Evolutionary conservation across 352 stramenopile species (phyloP).

Genomic region (Pythium pyrilobum): DNA sequence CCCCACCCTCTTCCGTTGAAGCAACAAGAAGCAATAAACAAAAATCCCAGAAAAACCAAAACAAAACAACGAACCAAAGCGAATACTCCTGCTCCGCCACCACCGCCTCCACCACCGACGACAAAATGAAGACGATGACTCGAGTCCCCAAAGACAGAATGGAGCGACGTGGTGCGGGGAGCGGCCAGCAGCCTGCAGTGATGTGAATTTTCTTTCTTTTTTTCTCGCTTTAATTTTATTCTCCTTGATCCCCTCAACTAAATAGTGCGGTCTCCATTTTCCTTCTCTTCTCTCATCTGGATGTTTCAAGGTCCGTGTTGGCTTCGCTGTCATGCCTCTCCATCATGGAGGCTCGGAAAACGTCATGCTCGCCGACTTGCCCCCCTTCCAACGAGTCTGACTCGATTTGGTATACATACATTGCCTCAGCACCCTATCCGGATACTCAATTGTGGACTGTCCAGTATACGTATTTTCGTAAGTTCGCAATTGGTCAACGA

Average conservation of each 20-base stretch:
- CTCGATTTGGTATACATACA: too few relatives aligned
- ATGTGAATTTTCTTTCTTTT: constrained; percentile 15
- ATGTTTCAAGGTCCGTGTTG: too few relatives aligned
- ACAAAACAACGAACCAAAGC: constrained; percentile 15
- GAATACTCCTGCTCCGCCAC: constrained; percentile 4
- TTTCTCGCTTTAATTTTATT: constrained; percentile 26
- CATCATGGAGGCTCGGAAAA: too few relatives aligned
- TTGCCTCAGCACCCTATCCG: too few relatives aligned
- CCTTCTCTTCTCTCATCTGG: not conserved
- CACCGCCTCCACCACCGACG: not conserved
- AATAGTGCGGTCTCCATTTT: constrained; percentile 1
- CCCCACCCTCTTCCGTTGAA: constrained; percentile 13
- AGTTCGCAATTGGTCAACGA: too few relatives aligned
- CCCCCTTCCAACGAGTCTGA: too few relatives aligned
- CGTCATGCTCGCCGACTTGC: too few relatives aligned
- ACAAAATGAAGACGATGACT: not conserved
- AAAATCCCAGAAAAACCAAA: constrained; percentile 6
- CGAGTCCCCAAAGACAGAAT: not conserved
- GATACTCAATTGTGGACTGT: too few relatives aligned
- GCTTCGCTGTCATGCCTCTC: too few relatives aligned
- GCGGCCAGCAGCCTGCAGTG: constrained; percentile 4
- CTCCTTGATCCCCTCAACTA: constrained; percentile 27
- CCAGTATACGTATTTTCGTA: too few relatives aligned
- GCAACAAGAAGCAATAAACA: constrained; percentile 11
- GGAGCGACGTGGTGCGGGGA: constrained; percentile 2